A percentile compares a stretch with the other conserved stretches of the same genome.
phyloP scores from a whole-genome alignment of 2,329 filamentous ascomycete genomes.

The Huntiella savannae region DNA sequence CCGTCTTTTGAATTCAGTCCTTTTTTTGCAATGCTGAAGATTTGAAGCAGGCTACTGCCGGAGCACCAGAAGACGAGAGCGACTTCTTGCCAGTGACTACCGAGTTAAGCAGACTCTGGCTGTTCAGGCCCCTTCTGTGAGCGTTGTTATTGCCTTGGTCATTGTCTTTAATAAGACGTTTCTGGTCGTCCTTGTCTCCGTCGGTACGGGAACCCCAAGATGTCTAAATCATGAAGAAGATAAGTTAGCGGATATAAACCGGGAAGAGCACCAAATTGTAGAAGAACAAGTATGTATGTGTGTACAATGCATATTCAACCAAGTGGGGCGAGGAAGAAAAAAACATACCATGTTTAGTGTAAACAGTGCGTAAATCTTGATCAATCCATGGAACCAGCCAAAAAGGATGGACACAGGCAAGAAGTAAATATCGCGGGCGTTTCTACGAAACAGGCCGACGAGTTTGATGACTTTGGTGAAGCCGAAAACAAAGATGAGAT shows the following conservation, averaged over 20 bases:
- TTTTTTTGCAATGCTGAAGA: no score
- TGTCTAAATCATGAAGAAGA: conserved; percentile 36
- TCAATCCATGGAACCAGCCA: conserved; percentile 79
- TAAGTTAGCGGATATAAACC: not conserved
- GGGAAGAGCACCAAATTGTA: not conserved
- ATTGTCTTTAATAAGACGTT: conserved; percentile 33
- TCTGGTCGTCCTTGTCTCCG: conserved; percentile 64
- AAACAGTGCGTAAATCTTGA: conserved; percentile 74
- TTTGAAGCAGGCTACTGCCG: no score
- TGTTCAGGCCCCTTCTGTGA: no score
- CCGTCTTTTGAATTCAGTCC: no score
- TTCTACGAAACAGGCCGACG: conserved; percentile 65
- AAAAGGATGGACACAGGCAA: conserved; percentile 76
- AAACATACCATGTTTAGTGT: conserved; percentile 64
- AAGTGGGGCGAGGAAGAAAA: not conserved
- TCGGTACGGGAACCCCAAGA: conserved; percentile 91
- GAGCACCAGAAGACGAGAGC: no score
- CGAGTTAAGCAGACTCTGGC: no score
- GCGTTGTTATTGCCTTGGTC: no score
- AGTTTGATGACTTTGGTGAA: conserved; percentile 87
- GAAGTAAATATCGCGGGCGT: conserved; percentile 62
- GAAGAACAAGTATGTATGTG: not conserved
- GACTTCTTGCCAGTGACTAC: no score
- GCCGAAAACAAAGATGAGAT: conserved; percentile 55
- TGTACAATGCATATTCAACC: not conserved